Evolutionary conservation across 73 alveolate genomes (phyloP).

Genomic region (Tetrahymena malaccensis): DNA sequence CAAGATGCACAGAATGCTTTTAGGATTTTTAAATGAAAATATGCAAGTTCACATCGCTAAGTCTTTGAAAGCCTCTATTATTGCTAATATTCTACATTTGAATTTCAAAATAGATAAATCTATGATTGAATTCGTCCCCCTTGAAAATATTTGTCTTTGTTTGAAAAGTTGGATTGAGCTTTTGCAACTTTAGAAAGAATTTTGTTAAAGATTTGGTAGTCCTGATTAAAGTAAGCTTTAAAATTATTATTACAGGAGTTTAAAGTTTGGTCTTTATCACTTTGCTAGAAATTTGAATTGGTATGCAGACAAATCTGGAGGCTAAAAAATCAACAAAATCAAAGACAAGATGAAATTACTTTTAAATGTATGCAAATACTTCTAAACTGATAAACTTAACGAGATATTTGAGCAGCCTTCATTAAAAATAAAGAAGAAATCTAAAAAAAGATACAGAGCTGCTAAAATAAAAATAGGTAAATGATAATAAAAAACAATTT

Average conservation of each 20-base stretch:
- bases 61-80: constrained; percentile 16
- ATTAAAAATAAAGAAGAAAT: constrained; percentile 14
- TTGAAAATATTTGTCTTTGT: constrained; percentile 25
- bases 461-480: constrained; percentile 12
- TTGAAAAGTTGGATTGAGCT: constrained; percentile 28
- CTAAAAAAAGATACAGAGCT: constrained; percentile 18
- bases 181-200: constrained; percentile 19
- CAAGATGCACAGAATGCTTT: constrained; percentile 8
- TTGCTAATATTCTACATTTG: constrained; percentile 27
- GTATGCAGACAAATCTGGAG: constrained; percentile 4
- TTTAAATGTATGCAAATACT: constrained; percentile 26
- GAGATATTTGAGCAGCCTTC: constrained; percentile 10
- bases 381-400: constrained; percentile 20
- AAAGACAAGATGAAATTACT: background rate
- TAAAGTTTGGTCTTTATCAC: constrained; percentile 29
- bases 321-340: background rate
- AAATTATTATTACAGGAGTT: constrained; percentile 11
- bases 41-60: constrained; percentile 34
- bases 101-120: constrained; percentile 15
- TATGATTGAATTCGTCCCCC: constrained; percentile 32
- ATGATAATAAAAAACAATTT: background rate
- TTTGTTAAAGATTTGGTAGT: constrained; percentile 3
- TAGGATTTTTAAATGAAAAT: constrained; percentile 27
- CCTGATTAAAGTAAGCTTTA: constrained; percentile 9
- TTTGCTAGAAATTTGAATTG: constrained; percentile 28